Evolutionary conservation across 441 rosid species (phyloP), one percentile per base, ranked within the genome.

Genomic region (Pelargonium cotyledonis): DNA sequence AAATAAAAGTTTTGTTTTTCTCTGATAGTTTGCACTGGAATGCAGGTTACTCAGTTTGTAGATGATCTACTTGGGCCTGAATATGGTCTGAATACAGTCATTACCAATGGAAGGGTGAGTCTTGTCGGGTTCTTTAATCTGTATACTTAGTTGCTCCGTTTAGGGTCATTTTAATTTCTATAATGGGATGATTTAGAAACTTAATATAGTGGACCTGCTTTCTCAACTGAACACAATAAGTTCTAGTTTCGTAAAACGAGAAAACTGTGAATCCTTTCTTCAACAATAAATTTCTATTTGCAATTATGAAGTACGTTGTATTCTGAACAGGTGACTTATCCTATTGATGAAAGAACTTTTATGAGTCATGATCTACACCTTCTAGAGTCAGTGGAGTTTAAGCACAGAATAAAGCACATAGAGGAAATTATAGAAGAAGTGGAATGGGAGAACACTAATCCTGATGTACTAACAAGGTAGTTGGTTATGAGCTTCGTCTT

Each of bases 61-160:
- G 76, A 80, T 78, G 76, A 83, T 80, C 88, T 83, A 67, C 78
- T 88, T 78, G 96, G 96, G 68, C 72, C 85, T 75, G 89, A 83
- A 58, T 81, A 83, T 67, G 89, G 85, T 75, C 86, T 79, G 58
- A 89, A 86, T 76, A 92, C 86, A 49, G 83, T 89, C 77, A 86
- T 95, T 72, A 87, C 99, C 69, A 95, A 88, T 72, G 98, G 99
- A 82, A 85, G 99, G 95, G 99, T 95, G 65, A 71, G 90, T 75
- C 64, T 65, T 62, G 11, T 46, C 46, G 31, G 18, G n/a, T 29
- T 9, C 40, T 21, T 18, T 14, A 57, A 29, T 29, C 35, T 29
- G 35, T 29, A 29, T 29, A 29, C 35, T 29, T 29, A 14, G 12
- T 11, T 55, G 2, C 8, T 40, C 2, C 10, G 2, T n/a, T 3